Percentiles rank a stretch among this genome's conserved stretches.
These are phyloP conservation scores for Phaeomoniella chlamydospora DNA, from an alignment of 2,329 filamentous ascomycete genomes.

Conservation along the genomic window DNA sequence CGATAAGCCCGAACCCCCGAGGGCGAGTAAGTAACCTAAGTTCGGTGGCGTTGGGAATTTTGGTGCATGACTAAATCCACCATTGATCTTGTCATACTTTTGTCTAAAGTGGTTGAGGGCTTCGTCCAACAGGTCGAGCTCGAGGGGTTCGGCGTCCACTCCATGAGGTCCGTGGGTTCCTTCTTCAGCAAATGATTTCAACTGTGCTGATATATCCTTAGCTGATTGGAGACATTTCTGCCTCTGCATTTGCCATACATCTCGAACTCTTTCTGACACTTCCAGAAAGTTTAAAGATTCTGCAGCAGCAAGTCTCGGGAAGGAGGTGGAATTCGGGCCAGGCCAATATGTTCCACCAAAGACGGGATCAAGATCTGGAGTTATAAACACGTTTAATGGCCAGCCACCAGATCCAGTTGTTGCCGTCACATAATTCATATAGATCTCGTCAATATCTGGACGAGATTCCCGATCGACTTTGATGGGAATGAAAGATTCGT, in stretches of 20 bases:
- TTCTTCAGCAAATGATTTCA: slow-evolving; percentile 79
- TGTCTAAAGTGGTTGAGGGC: slow-evolving; percentile 66
- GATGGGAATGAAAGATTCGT: slow-evolving; percentile 77
- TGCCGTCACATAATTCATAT: slow-evolving; percentile 96
- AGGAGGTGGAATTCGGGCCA: slow-evolving; percentile 48
- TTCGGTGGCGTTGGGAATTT: slow-evolving; percentile 88
- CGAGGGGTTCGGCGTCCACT: slow-evolving; percentile 51
- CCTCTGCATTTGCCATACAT: slow-evolving; percentile 71
- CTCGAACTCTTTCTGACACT: slow-evolving; percentile 63
- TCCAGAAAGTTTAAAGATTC: slow-evolving; percentile 62
- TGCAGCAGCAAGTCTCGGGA: slow-evolving; percentile 18
- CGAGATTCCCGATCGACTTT: slow-evolving; percentile 89
- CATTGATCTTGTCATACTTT: slow-evolving; percentile 65
- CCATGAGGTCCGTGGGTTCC: slow-evolving; percentile 41
- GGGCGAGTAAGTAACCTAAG: slow-evolving; percentile 63
- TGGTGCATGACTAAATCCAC: slow-evolving; percentile 65
- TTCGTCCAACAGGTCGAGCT: slow-evolving; percentile 83
- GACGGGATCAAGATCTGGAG: slow-evolving; percentile 79
- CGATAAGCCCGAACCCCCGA: slow-evolving; percentile 34
- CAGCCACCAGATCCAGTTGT: slow-evolving; percentile 82
- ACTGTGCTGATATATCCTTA: slow-evolving; percentile 62
- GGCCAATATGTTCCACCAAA: slow-evolving; percentile 97
- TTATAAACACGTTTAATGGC: slow-evolving; percentile 94
- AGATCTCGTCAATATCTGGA: slow-evolving; percentile 86
- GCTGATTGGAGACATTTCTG: slow-evolving; percentile 71